Evolutionary conservation across 768 basidiomycete species (phyloP), one percentile per base, ranked within the genome.

Genomic region (Filobasidium wieringae): DNA sequence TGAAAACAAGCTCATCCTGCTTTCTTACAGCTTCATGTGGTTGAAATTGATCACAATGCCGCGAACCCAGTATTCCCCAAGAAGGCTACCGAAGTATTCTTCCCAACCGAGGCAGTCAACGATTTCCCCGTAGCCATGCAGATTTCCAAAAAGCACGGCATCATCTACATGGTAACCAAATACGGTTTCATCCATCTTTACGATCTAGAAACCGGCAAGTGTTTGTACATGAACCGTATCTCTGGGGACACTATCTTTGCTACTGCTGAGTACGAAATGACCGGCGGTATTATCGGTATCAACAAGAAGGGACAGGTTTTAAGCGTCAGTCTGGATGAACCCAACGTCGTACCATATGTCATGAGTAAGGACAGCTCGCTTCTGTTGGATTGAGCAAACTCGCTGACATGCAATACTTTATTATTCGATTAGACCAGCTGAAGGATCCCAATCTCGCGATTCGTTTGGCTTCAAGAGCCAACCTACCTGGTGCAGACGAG

Each of bases 91-190:
- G 95, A 99, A 65, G 93, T 99, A 33, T 99, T 92, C 79, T 99
- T 97, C 81, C 95, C 95, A 53, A 85, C 92, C 1, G 95, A 99
- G 73, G 95, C 95, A 6, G 86, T 84, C 52, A 96, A 92, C 71
- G 95, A 99, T 71, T 99, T 99, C 79, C 95, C 95, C 17, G 95
- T 99, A 29, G 89, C 95, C 29, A 97, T 99, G 90, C 95, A 99
- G 72, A 89, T 97, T 33, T 97, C 95, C 37, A 84, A 86, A 75
- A 88, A 88, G 73, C 92, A 95, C 74, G 93, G 95, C 33, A 89
- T 99, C 74, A 78, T 95, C 68, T 99, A 92, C 77, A 81, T 99
- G 57, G 88, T 96, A 71, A 97, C 95, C 56, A 99, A 99, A 75
- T 97, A 89, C 72, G 95, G 95, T 39, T 99, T 99, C 77, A 97